These are phyloP conservation scores for Caloboletus firmus DNA, from an alignment of 1,284 basidiomycete species.

Conservation along the genomic window DNA sequence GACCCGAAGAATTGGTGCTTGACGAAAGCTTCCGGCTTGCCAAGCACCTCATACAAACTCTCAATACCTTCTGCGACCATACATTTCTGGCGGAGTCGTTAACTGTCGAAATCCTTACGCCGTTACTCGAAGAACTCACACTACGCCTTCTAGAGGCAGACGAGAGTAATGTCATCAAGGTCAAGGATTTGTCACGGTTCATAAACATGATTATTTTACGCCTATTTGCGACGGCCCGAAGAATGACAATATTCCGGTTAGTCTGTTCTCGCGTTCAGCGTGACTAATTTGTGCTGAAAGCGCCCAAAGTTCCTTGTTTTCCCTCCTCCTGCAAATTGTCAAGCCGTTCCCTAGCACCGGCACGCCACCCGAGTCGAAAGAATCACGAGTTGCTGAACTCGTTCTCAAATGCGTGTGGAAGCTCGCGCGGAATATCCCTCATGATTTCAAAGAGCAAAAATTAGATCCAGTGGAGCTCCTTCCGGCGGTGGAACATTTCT, in stretches of 20 bases:
- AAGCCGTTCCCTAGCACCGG: constrained; percentile 78
- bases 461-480: constrained; percentile 89
- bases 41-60: constrained; percentile 93
- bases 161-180: constrained; percentile 70
- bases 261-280: constrained; percentile 28
- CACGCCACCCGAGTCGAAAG: constrained; percentile 68
- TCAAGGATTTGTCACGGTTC: constrained; percentile 90
- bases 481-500: constrained; percentile 92
- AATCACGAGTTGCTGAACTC: constrained; percentile 91
- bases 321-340: constrained; percentile 84
- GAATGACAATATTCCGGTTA: constrained; percentile 91
- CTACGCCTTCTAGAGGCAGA: constrained; percentile 89
- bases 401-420: constrained; percentile 99
- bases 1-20: constrained; percentile 67
- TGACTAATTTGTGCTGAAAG: constrained; percentile 6
- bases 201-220: constrained; percentile 98
- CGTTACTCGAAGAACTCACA: constrained; percentile 84
- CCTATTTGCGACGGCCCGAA: constrained; percentile 86
- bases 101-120: constrained; percentile 76
- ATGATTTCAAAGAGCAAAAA: constrained; percentile 79
- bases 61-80: constrained; percentile 91
- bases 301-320: constrained; percentile 66
- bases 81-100: constrained; percentile 77
- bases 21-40: constrained; percentile 86
- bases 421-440: constrained; percentile 90